A percentile compares a stretch with the other conserved stretches of the same genome.
These are phyloP conservation scores for Uromyces viciae-fabae DNA, from an alignment of 1,284 basidiomycete genomes.

Conservation along the genomic window DNA sequence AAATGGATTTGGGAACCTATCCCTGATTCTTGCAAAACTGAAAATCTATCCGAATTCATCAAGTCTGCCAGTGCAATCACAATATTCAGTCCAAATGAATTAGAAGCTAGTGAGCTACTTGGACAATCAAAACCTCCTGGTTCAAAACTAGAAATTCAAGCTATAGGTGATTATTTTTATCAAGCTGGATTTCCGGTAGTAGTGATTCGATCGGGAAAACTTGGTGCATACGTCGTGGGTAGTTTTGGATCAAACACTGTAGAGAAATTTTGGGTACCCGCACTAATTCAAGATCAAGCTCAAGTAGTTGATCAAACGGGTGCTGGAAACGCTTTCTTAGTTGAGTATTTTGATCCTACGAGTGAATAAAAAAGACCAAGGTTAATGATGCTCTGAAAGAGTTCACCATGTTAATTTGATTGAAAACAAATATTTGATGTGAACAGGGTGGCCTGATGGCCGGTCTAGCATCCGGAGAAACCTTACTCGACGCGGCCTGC, in stretches of 20 bases:
- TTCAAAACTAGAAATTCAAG: constrained; percentile 5
- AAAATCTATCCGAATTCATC: constrained; percentile 14
- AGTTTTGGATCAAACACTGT: background rate
- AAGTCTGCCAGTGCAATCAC: background rate
- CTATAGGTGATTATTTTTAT: constrained; percentile 3
- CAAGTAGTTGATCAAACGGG: constrained; percentile 35
- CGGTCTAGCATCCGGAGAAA: constrained; percentile 16
- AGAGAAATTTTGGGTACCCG: constrained; percentile 6
- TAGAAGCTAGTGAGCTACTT: constrained; percentile 20
- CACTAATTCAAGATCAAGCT: constrained; percentile 26
- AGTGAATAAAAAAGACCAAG: no score
- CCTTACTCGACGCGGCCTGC: constrained; percentile 21
- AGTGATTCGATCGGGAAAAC: constrained; percentile 30
- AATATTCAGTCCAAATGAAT: constrained; percentile 37
- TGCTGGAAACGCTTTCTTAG: constrained; percentile 35
- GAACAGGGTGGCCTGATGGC: constrained; percentile 43
- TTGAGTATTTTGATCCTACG: constrained; percentile 2
- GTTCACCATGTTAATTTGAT: no score
- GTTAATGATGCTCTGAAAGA: no score
- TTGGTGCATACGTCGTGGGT: constrained; percentile 10
- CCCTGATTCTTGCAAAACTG: constrained; percentile 21
- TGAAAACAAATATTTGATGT: no score
- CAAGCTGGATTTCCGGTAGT: constrained; percentile 9
- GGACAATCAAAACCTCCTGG: background rate
- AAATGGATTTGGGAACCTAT: constrained; percentile 30